These are phyloP conservation scores for Pichia scutulata DNA, from an alignment of 805 yeast genomes.

Conservation along the genomic window DNA sequence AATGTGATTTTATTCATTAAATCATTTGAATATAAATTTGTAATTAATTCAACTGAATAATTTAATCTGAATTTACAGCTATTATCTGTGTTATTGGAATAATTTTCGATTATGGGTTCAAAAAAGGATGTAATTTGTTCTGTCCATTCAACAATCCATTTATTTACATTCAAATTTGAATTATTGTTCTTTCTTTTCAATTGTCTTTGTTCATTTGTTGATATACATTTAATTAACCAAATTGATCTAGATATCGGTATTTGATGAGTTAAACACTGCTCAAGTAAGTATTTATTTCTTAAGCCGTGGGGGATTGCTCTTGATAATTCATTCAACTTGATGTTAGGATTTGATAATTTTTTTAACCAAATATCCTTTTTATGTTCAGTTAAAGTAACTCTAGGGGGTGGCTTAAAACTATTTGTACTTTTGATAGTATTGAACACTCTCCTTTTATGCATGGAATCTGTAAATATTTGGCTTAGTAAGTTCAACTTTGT, in stretches of 20 bases:
- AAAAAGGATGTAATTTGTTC: constrained; percentile 63
- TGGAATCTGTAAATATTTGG: constrained; percentile 42
- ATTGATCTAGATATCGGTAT: constrained; percentile 79
- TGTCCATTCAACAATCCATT: constrained; percentile 87
- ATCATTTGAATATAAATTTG: constrained; percentile 61
- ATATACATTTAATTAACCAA: constrained; percentile 87
- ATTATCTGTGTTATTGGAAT: constrained; percentile 21
- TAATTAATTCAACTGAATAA: constrained; percentile 52
- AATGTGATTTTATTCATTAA: constrained; percentile 57
- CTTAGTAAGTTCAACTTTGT: constrained; percentile 32
- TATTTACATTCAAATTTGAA: constrained; percentile 35
- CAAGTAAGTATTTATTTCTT: constrained; percentile 62
- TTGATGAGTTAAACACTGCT: constrained; percentile 55
- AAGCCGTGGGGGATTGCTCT: constrained; percentile 88
- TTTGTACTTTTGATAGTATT: constrained; percentile 42
- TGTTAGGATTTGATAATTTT: constrained; percentile 61
- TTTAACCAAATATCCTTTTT: constrained; percentile 80
- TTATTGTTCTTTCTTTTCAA: constrained; percentile 38
- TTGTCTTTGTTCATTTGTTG: constrained; percentile 65
- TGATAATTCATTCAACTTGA: constrained; percentile 61
- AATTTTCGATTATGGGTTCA: constrained; percentile 41
- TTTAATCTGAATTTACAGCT: constrained; percentile 45
- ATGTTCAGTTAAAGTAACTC: constrained; percentile 85
- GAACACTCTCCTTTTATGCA: constrained; percentile 37
- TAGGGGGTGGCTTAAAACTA: constrained; percentile 71